Evolutionary conservation across 495 filamentous ascomycete genomes (phyloP).

Genomic region (Apodospora peruviana): DNA sequence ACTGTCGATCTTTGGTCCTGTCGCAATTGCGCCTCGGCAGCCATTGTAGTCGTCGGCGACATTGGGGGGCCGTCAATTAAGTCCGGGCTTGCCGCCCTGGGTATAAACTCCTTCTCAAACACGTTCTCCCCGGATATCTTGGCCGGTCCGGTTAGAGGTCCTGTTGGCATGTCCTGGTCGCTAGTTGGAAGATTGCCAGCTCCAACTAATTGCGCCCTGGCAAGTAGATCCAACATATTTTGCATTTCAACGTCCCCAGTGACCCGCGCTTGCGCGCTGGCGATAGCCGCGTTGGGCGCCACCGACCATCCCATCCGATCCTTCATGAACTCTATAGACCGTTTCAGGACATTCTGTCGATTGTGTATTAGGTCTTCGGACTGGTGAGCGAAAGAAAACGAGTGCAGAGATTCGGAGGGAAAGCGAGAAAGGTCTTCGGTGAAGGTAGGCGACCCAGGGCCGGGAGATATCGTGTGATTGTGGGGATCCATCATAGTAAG

Average conservation of each 20-base stretch:
- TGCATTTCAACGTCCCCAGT: constrained; percentile 83
- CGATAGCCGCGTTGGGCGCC: constrained; percentile 45
- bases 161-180: constrained; percentile 37
- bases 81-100: constrained; percentile 48
- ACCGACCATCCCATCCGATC: constrained; percentile 81
- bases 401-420: constrained; percentile 92
- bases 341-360: constrained; percentile 87
- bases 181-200: constrained; percentile 41
- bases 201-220: constrained; percentile 69
- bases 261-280: constrained; percentile 74
- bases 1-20: neutral
- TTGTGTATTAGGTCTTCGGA: constrained; percentile 86
- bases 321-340: constrained; percentile 95
- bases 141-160: constrained; percentile 73
- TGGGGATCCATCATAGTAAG: constrained; percentile 46
- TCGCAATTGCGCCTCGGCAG: neutral
- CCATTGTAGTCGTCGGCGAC: constrained; percentile 26
- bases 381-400: constrained; percentile 96
- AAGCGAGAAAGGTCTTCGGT: constrained; percentile 88
- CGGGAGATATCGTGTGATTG: constrained; percentile 37
- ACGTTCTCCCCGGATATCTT: constrained; percentile 61
- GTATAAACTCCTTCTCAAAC: constrained; percentile 72
- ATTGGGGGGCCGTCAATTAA: constrained; percentile 30
- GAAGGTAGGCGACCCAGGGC: constrained; percentile 64
- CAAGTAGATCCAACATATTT: constrained; percentile 82